Percentiles rank a stretch among this genome's conserved stretches.
These are phyloP conservation scores for Gilbertella persicaria DNA, from an alignment of 371 early-diverging fungal genomes.

Conservation along the genomic window DNA sequence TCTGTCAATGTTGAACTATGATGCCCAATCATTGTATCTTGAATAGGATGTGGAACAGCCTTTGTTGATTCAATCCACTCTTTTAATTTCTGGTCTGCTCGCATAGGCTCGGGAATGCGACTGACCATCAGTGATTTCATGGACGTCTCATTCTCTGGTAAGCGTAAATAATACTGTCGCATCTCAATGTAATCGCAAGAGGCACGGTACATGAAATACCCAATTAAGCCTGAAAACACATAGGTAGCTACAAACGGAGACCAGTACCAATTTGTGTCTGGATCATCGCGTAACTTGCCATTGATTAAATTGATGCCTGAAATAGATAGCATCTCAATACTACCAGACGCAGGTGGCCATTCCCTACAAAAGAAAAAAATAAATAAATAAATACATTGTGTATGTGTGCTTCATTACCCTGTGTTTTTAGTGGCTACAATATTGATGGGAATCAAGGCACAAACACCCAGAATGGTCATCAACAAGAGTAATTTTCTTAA, in stretches of 20 bases:
- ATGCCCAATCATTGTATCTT: constrained; percentile 72
- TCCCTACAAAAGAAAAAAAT: constrained; percentile 28
- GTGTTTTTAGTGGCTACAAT: constrained; percentile 51
- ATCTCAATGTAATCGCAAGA: constrained; percentile 62
- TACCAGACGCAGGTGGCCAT: constrained; percentile 45
- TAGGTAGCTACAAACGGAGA: constrained; percentile 67
- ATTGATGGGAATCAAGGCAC: constrained; percentile 65
- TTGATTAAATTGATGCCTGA: constrained; percentile 36
- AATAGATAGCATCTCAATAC: constrained; percentile 39
- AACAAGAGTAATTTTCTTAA: constrained; percentile 55
- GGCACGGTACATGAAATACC: constrained; percentile 55
- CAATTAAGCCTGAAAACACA: constrained; percentile 57
- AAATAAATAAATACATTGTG: neutral
- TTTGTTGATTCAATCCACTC: constrained; percentile 52
- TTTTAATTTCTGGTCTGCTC: constrained; percentile 54
- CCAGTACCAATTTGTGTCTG: constrained; percentile 58
- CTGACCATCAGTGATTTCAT: constrained; percentile 73
- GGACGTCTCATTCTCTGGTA: constrained; percentile 56
- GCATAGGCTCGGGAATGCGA: constrained; percentile 63
- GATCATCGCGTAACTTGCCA: constrained; percentile 24
- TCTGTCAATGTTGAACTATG: constrained; percentile 70
- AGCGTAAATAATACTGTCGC: constrained; percentile 61
- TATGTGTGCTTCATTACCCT: constrained; percentile 24
- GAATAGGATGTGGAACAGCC: constrained; percentile 44
- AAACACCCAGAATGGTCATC: constrained; percentile 61